A percentile compares a stretch with the other conserved stretches of the same genome.
Evolutionary conservation across 352 stramenopile species (phyloP).

Genomic region (Phytophthora hybrid): DNA sequence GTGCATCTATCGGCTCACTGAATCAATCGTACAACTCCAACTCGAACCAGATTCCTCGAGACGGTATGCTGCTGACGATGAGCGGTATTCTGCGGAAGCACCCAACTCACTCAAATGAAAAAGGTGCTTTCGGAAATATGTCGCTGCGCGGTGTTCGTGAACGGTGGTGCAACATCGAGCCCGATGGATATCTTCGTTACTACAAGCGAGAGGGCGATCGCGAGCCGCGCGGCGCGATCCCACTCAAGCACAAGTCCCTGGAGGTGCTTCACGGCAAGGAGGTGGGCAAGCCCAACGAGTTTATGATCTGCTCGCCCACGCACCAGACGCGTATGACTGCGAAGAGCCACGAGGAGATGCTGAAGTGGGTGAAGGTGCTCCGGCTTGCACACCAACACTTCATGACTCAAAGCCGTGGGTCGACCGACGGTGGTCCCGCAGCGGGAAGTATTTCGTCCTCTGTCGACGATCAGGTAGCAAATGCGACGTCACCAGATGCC

Average conservation of each 20-base stretch:
- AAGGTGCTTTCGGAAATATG: conserved; percentile 82
- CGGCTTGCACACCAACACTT: conserved; percentile 63
- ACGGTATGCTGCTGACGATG: conserved; percentile 49
- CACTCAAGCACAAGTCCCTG: conserved; percentile 67
- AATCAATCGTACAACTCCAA: conserved; percentile 66
- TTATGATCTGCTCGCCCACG: conserved; percentile 79
- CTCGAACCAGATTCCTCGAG: conserved; percentile 46
- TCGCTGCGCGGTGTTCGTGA: conserved; percentile 77
- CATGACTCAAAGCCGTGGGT: conserved; percentile 47
- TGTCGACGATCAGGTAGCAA: conserved; percentile 36
- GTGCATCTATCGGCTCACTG: conserved; percentile 60
- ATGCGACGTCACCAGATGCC: conserved; percentile 33
- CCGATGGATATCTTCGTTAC: conserved; percentile 70
- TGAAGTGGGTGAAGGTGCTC: conserved; percentile 71
- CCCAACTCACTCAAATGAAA: conserved; percentile 82
- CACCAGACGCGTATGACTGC: conserved; percentile 80
- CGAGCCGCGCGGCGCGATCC: conserved; percentile 72
- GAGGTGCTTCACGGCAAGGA: conserved; percentile 79
- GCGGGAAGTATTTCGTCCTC: conserved; percentile 32
- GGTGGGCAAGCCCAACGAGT: conserved; percentile 79
- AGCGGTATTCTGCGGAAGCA: conserved; percentile 78
- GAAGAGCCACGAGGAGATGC: conserved; percentile 79
- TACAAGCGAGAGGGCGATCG: conserved; percentile 87
- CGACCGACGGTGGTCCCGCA: conserved; percentile 34
- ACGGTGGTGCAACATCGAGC: conserved; percentile 78